Evolutionary conservation across 2,329 filamentous ascomycete genomes (phyloP), one percentile per base, ranked within the genome.

Genomic region (Trichoderma sp.): DNA sequence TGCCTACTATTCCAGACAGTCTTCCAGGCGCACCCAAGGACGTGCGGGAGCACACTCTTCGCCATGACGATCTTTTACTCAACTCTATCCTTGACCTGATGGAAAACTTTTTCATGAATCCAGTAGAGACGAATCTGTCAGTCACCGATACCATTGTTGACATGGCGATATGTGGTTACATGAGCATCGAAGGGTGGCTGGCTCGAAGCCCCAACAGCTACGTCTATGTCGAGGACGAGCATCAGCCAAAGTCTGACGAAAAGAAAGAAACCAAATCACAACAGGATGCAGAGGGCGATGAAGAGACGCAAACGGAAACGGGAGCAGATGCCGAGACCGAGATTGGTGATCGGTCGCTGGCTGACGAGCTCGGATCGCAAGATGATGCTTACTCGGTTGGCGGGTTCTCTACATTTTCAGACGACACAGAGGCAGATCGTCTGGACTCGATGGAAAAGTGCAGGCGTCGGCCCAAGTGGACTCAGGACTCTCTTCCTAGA

Each of bases 151-250:
- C 92, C 1, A 85, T 98, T 57, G 88, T 97, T 32, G 92, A 93
- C 74, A 85, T 99, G 53, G 93, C 93, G 12, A 90, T 93, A 1
- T 98, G 96, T 76, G 92, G 94, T 6, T 92, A 93, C 74, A 91
- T 97, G 78, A 90, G 91, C 23, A 86, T 98, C 13, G 94, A 98
- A 77, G 92, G 93, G n/a, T 99, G 96, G 95, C 84, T 98, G 34
- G 84, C 95, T 6, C 90, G 93, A 17, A 89, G 91, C 68, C 92
- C 93, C 4, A 85, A 90, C 77, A 82, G 84, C 6, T 92, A 88
- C 72, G 84, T 85, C 9, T 85, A 86, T 62, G 73, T 82, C 79
- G 73, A 86, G 80, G 70, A 85, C 76, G 70, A 74, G 36, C 67
- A 72, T 8, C 66, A 32, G 50, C 26, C 57, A 53, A 61, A 50